Base-by-base conservation (phyloP, 805 yeast species). In the Starmera pachycereana region DNA sequence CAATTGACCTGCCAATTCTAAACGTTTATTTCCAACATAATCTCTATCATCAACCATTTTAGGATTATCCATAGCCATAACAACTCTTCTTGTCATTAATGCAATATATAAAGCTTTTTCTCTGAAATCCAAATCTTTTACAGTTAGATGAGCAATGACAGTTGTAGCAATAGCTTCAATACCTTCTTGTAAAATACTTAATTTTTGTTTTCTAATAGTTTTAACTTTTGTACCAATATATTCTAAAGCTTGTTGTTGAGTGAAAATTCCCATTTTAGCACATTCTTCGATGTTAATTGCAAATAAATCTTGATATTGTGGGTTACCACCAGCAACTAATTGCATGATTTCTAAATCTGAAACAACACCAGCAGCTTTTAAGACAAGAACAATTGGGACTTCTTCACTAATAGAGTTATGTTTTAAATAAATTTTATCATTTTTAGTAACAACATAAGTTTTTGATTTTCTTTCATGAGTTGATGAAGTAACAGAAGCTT, bases 391-490 rank as follows among this genome's bases (percentile, higher is more conserved):
- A 51, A 92, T 90, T 3, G 98, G 98, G 13, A 92, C 74, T 58
- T 92, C 98, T 61, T 92, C 98, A 50, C 85, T 74, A 48, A 92
- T 83, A 44, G 97, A 90, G 64, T 92, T 92, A 63, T 92, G 98
- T 58, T 92, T 92, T 52, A 92, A 69, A 58, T 83, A 92, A 13
- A 92, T 86, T 49, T 80, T 83, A 38, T 78, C 92, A 58, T 89
- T 84, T 52, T 90, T 90, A 29, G 97, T 84, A 33, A 92, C 80
- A 33, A 92, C 96, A 56, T 92, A 92, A 0, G 98, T 92, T 58
- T 92, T 92, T 22, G 97, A 90, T 60, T 90, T 94, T 63, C 98
- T 78, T 63, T 92, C 99, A 61, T 92, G 98, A 1, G 99, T 90
- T 3, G 97, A 88, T 5, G 97, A 87, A 0, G 98, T 92, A 13